A percentile compares a stretch with the other conserved stretches of the same genome.
These are phyloP conservation scores for Talaromyces sp. DNA, from an alignment of 2,329 filamentous ascomycete genomes.

Conservation along the genomic window DNA sequence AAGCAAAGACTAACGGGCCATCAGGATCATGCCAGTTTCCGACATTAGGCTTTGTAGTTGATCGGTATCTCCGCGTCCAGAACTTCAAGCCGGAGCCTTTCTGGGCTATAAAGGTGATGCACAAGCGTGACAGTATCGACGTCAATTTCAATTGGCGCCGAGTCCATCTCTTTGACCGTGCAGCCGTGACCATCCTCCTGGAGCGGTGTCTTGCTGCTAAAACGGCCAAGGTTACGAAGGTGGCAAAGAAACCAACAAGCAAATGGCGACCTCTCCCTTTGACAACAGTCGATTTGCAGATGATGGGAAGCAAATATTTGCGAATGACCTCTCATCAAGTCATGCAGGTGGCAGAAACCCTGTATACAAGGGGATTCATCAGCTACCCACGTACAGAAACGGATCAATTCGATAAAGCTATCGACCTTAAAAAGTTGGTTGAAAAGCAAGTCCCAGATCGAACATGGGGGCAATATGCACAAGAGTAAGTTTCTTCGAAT, in stretches of 20 bases:
- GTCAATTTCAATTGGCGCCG: constrained; percentile 83
- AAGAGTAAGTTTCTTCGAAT: constrained; percentile 41
- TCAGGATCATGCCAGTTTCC: constrained; percentile 91
- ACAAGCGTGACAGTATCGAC: constrained; percentile 70
- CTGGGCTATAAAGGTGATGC: constrained; percentile 84
- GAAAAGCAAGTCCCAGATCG: constrained; percentile 76
- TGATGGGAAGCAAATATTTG: constrained; percentile 84
- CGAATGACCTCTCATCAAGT: constrained; percentile 87
- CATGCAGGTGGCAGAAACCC: constrained; percentile 78
- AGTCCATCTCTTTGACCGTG: constrained; percentile 80
- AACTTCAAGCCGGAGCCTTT: constrained; percentile 92
- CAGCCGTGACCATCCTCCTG: constrained; percentile 73
- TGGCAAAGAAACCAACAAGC: constrained; percentile 84
- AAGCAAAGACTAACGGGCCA: constrained; percentile 10
- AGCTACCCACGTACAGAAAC: constrained; percentile 97
- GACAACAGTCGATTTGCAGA: constrained; percentile 94
- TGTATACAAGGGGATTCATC: constrained; percentile 94
- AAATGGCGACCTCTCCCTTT: constrained; percentile 92
- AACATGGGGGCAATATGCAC: constrained; percentile 77
- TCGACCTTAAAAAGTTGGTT: constrained; percentile 74
- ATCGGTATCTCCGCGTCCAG: constrained; percentile 87
- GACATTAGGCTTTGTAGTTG: constrained; percentile 92
- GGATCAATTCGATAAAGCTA: constrained; percentile 86
- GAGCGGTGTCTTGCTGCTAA: constrained; percentile 77
- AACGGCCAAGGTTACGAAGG: constrained; percentile 73